These are phyloP conservation scores for Gymnopilus junonius DNA, from an alignment of 768 basidiomycete species.

Conservation along the genomic window DNA sequence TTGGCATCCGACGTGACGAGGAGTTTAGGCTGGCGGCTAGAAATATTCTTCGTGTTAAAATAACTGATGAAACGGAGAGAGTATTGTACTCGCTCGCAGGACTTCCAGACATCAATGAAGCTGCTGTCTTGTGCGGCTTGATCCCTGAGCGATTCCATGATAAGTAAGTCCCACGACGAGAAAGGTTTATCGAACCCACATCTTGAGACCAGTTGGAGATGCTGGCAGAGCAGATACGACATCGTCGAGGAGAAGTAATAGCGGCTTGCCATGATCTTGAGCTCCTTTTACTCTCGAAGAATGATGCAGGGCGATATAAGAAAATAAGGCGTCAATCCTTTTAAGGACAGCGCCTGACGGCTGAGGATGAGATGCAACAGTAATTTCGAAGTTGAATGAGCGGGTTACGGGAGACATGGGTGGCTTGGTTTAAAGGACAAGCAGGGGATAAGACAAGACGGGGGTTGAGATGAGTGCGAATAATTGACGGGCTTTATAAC, in stretches of 20 bases:
- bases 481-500: neutral
- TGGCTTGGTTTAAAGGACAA: neutral
- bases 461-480: neutral
- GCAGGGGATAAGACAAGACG: neutral
- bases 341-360: neutral
- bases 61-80: neutral
- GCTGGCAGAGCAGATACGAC: neutral
- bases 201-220: neutral
- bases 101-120: neutral
- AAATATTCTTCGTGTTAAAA: neutral
- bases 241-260: neutral
- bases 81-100: neutral
- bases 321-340: neutral
- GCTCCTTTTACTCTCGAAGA: neutral
- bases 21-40: neutral
- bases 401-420: neutral
- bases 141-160: neutral
- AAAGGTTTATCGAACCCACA: neutral
- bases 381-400: neutral
- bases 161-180: neutral
- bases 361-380: neutral
- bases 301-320: neutral
- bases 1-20: neutral
- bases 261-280: neutral
- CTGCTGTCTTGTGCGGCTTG: neutral